Conservation (phyloP, 345 rosid genomes). For the rapeseed (Brassica napus) region Da-Ae NC_063437.1:12180001-12180500, state of each 20-base stretch:
- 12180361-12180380: conserved; percentile 15
- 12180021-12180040: too few relatives aligned
- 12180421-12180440: conserved; percentile 14
- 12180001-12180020: too few relatives aligned
- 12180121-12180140: too few relatives aligned
- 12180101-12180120: too few relatives aligned
- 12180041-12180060: too few relatives aligned
- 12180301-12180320: neutral
- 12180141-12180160: too few relatives aligned
- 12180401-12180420: conserved; percentile 1
- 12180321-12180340: conserved; percentile 23
- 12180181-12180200: neutral
- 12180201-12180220: neutral
- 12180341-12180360: conserved; percentile 30
- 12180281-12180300: neutral
- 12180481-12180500: neutral
- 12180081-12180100: too few relatives aligned
- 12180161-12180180: too few relatives aligned
- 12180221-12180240: neutral
- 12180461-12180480: neutral
- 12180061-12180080: too few relatives aligned
- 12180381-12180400: conserved; percentile 1
- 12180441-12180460: neutral
- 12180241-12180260: neutral
- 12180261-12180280: neutral